Evolutionary conservation across 2,329 filamentous ascomycete genomes (phyloP), one percentile per base, ranked within the genome.

Genomic region (Colletotrichum melonis): DNA sequence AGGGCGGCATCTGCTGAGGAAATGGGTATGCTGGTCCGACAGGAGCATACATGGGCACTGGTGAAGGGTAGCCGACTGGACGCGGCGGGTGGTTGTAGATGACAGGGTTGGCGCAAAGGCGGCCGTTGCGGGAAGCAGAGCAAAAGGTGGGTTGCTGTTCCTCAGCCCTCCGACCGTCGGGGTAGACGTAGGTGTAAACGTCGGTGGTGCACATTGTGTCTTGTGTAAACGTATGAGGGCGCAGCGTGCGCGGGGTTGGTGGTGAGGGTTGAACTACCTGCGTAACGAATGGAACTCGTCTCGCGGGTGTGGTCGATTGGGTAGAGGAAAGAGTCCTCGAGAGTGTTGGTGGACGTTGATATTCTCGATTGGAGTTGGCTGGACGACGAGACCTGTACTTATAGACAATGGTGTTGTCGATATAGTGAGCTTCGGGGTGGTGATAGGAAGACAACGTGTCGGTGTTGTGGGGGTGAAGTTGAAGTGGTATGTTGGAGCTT

Each of bases 191-290:
- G 42, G 84, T 81, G 81, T 84, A 87, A 63, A 86, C 75, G 76
- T 87, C 82, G 73, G 83, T 86, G 74, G 84, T 83, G 80, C 88
- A 89, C 88, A 89, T 89, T 62, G 81, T 84, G 83, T 78, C 77
- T 76, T 76, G 78, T 58, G 16, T 14, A 11, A 68, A 52, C 38
- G 63, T 63, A 54, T 72, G 8, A 35, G 58, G 28, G 72, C 68
- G 72, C 68, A 57, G 52, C 57, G 67, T 68, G 68, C 72, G 72
- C 68, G 38, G 38, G 6, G 57, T n/a, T 42, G 68, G 67, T 57
- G 62, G 42, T 49, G 46, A 35, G 4, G 35, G 63, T 59, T 72
- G 68, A n/a, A 67, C 42, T n/a, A 72, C 58, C 12, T 72, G 58
- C 28, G 72, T 58, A 26, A 63, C 72, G 46, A 72, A 63, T 28